phyloP scores from a whole-genome alignment of 306 rosid genomes.

The Parietaria judaica region DNA sequence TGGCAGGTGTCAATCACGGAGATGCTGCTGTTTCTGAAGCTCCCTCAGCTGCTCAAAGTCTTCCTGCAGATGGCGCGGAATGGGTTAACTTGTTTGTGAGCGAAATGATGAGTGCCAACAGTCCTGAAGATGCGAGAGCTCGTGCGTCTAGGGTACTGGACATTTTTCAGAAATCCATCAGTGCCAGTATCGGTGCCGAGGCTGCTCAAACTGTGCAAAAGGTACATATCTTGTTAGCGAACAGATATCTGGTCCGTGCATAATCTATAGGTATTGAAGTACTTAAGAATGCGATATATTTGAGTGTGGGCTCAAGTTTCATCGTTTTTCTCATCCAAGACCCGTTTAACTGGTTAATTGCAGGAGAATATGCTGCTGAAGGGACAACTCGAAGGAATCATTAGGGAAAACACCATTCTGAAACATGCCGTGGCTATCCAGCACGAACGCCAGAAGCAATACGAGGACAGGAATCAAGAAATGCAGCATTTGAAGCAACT shows the following conservation, averaged over 20 bases:
- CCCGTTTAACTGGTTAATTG: neutral
- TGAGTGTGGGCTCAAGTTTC: conserved; percentile 1
- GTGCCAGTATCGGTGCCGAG: conserved; percentile 53
- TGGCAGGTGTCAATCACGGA: conserved; percentile 37
- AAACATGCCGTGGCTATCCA: conserved; percentile 76
- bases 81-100: conserved; percentile 85
- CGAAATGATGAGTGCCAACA: conserved; percentile 69
- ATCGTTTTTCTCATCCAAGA: neutral
- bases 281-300: neutral
- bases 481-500: conserved; percentile 68
- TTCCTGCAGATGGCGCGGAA: conserved; percentile 70
- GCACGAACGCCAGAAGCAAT: conserved; percentile 73
- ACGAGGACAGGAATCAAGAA: conserved; percentile 54
- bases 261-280: neutral
- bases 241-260: neutral
- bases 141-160: conserved; percentile 75
- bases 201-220: conserved; percentile 51
- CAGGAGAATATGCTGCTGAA: conserved; percentile 81
- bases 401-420: conserved; percentile 66
- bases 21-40: conserved; percentile 38
- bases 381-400: conserved; percentile 61
- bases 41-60: conserved; percentile 34
- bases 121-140: conserved; percentile 73
- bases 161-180: conserved; percentile 73
- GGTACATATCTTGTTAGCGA: conserved; percentile 29